Conservation (phyloP, 2,329 filamentous ascomycete species). For the Verticillium albo-atrum region DNA sequence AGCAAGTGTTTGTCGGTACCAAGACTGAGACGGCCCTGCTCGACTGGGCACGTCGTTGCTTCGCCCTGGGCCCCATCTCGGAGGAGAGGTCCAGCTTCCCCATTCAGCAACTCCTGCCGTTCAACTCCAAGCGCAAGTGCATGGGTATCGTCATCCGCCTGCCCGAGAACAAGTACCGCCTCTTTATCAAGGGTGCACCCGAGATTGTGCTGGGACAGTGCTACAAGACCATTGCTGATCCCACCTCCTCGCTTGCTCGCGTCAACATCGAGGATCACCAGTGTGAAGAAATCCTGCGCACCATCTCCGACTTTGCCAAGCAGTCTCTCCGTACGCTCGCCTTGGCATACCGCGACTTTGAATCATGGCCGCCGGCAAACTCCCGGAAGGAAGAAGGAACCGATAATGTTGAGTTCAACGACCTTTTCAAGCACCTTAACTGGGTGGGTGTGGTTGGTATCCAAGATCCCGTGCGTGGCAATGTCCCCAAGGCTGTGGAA, state of each 20-base stretch:
- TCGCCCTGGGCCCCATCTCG: conserved; percentile 36
- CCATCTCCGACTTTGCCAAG: conserved; percentile 51
- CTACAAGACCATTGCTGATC: conserved; percentile 37
- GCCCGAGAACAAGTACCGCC: conserved; percentile 28
- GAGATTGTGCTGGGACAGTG: conserved; percentile 45
- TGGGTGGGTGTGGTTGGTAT: conserved; percentile 33
- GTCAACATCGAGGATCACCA: conserved; percentile 23
- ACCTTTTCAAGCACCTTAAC: conserved; percentile 23
- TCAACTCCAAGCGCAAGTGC: conserved; percentile 48
- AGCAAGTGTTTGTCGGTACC: conserved; percentile 44
- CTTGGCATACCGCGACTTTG: conserved; percentile 62
- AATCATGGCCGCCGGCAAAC: conserved; percentile 61
- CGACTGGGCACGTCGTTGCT: conserved; percentile 18
- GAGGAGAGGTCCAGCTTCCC: conserved; percentile 43
- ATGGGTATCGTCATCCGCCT: conserved; percentile 36
- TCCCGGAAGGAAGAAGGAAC: conserved; percentile 56
- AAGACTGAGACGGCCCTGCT: conserved; percentile 53
- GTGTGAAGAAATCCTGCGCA: conserved; percentile 23
- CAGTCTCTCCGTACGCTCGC: conserved; percentile 64
- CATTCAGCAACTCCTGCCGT: conserved; percentile 42
- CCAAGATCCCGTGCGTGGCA: conserved; percentile 12
- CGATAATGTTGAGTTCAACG: conserved; percentile 46
- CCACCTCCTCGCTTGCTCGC: conserved; percentile 27
- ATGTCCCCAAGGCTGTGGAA: conserved; percentile 11
- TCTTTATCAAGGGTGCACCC: conserved; percentile 50